phyloP scores from a whole-genome alignment of 768 basidiomycete genomes.

The Jaapia argillacea region DNA sequence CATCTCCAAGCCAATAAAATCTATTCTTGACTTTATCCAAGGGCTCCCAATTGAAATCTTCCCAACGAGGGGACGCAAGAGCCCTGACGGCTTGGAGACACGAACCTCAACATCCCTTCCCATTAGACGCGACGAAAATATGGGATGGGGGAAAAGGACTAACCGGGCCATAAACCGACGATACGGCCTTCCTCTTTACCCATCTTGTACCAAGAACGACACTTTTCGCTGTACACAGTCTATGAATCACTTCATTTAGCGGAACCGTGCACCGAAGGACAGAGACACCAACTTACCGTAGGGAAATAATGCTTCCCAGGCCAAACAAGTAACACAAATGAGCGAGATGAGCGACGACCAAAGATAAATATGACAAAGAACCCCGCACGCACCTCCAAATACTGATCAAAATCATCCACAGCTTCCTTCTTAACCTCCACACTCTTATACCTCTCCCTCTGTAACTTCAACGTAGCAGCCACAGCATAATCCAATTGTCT shows the following conservation, averaged over 20 bases:
- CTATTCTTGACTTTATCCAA: slow-evolving; percentile 34
- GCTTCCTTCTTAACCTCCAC: slow-evolving; percentile 52
- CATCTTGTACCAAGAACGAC: slow-evolving; percentile 55
- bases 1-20: slow-evolving; percentile 53
- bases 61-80: slow-evolving; percentile 50
- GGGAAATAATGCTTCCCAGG: slow-evolving; percentile 40
- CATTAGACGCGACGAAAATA: not conserved
- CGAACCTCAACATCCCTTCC: slow-evolving; percentile 40
- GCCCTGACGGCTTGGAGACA: slow-evolving; percentile 38
- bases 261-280: no score
- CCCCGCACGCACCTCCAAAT: slow-evolving; percentile 33
- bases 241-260: no score
- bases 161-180: slow-evolving; percentile 52
- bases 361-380: not conserved
- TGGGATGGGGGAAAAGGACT: slow-evolving; percentile 3
- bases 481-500: slow-evolving; percentile 48
- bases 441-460: slow-evolving; percentile 51
- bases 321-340: no score
- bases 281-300: slow-evolving; percentile 19
- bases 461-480: slow-evolving; percentile 44
- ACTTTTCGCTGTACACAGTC: slow-evolving; percentile 51
- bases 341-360: no score
- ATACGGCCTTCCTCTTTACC: slow-evolving; percentile 50
- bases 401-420: slow-evolving; percentile 51
- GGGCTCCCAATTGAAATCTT: slow-evolving; percentile 47